Evolutionary conservation across 2,329 filamentous ascomycete species (phyloP).

Genomic region (Cercospora sojina): DNA sequence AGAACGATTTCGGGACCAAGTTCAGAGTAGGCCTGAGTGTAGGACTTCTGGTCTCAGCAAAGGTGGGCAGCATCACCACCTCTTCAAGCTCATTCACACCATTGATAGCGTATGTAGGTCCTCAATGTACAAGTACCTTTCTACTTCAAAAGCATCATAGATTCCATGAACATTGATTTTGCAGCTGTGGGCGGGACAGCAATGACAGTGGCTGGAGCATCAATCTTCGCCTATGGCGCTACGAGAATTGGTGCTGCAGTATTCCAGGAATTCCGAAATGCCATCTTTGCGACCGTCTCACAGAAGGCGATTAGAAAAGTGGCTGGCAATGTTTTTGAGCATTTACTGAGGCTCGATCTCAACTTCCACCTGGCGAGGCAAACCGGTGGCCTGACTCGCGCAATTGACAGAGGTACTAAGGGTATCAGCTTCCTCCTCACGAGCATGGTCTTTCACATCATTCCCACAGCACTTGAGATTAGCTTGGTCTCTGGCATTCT

Average conservation of each 20-base stretch:
- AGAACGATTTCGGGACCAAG: conserved; percentile 77
- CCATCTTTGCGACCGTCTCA: conserved; percentile 92
- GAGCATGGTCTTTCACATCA: conserved; percentile 97
- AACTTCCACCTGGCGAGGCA: conserved; percentile 93
- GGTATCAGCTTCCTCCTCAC: conserved; percentile 96
- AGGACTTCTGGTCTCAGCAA: conserved; percentile 78
- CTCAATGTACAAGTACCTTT: conserved; percentile 98
- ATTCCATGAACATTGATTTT: conserved; percentile 96
- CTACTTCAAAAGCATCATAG: conserved; percentile 97
- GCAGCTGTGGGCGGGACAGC: conserved; percentile 83
- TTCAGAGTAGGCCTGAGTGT: conserved; percentile 83
- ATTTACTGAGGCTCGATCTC: conserved; percentile 82
- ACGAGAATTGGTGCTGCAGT: conserved; percentile 84
- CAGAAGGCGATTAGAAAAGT: conserved; percentile 94
- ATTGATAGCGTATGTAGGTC: conserved; percentile 50
- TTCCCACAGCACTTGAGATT: conserved; percentile 92
- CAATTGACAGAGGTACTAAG: conserved; percentile 95
- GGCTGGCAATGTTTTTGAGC: conserved; percentile 87
- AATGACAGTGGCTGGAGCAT: conserved; percentile 81
- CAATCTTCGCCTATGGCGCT: conserved; percentile 85
- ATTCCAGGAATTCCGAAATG: conserved; percentile 92
- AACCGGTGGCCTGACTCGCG: conserved; percentile 88
- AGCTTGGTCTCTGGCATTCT: conserved; percentile 93
- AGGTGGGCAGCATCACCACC: conserved; percentile 52
- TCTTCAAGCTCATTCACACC: conserved; percentile 18